Evolutionary conservation across 1,284 basidiomycete genomes (phyloP).

Genomic region (Agaricales sp.): DNA sequence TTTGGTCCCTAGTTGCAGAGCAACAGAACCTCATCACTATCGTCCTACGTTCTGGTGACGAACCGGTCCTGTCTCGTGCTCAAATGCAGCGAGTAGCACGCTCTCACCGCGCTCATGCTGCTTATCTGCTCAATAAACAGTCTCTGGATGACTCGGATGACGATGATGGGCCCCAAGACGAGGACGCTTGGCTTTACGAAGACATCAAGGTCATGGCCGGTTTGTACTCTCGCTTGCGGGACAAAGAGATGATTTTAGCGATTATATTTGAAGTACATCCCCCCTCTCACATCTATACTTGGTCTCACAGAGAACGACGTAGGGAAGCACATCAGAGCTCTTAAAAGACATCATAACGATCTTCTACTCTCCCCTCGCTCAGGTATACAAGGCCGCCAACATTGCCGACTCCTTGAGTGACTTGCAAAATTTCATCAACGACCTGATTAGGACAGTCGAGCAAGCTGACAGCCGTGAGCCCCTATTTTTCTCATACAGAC

Average conservation of each 20-base stretch:
- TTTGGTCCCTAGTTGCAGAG: conserved; percentile 37
- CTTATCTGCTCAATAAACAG: conserved; percentile 58
- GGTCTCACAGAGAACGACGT: too few species aligned
- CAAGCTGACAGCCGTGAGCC: conserved; percentile 79
- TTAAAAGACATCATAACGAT: conserved; percentile 99
- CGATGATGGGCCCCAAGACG: conserved; percentile 85
- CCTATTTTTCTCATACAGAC: neutral
- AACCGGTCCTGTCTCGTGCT: conserved; percentile 61
- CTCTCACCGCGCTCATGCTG: conserved; percentile 66
- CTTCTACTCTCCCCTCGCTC: conserved; percentile 96
- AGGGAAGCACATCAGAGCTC: conserved; percentile 92
- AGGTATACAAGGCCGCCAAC: conserved; percentile 96
- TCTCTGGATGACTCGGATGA: conserved; percentile 76
- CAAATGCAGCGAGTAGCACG: conserved; percentile 74
- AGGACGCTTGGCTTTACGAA: conserved; percentile 93
- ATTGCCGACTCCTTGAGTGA: conserved; percentile 92
- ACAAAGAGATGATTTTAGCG: conserved; percentile 89
- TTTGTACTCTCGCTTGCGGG: conserved; percentile 71
- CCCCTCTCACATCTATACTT: too few species aligned
- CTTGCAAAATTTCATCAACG: conserved; percentile 90
- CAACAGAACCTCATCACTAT: conserved; percentile 73
- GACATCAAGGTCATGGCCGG: conserved; percentile 76
- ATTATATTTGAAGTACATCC: conserved; percentile 91
- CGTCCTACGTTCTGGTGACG: conserved; percentile 75
- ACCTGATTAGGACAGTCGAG: conserved; percentile 93